A percentile compares a stretch with the other conserved stretches of the same genome.
phyloP scores from a whole-genome alignment of 2,329 filamentous ascomycete genomes.

The Fusarium sp. region DNA sequence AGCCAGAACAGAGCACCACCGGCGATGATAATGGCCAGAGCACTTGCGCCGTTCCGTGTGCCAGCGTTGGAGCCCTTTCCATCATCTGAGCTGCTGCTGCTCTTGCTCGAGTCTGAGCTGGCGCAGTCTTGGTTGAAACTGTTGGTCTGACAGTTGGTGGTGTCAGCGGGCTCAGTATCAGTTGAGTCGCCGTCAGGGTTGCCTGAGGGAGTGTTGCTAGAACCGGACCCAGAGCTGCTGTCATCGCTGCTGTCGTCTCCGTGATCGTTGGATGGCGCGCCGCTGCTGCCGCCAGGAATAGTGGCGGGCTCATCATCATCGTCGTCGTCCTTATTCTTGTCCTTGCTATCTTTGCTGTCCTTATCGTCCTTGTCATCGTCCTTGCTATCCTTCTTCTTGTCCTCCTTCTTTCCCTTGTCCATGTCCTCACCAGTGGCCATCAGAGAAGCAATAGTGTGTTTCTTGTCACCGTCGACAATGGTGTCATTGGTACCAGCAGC shows the following conservation, averaged over 20 bases:
- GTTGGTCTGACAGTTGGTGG: slow-evolving; percentile 49
- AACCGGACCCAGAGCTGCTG: slow-evolving; percentile 18
- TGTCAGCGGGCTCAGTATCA: slow-evolving; percentile 36
- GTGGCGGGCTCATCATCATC: slow-evolving; percentile 33
- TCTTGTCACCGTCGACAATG: slow-evolving; percentile 78
- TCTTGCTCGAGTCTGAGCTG: slow-evolving; percentile 26
- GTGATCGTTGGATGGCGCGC: slow-evolving; percentile 36
- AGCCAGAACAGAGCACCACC: slow-evolving; percentile 50
- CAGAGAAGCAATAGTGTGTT: slow-evolving; percentile 81
- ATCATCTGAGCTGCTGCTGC: slow-evolving; percentile 47
- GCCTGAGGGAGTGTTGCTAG: slow-evolving; percentile 26
- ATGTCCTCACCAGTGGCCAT: slow-evolving; percentile 84
- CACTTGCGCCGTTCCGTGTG: slow-evolving; percentile 49
- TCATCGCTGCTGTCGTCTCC: slow-evolving; percentile 24
- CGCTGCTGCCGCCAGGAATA: slow-evolving; percentile 37
- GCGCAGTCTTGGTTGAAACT: slow-evolving; percentile 57
- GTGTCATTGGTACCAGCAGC: slow-evolving; percentile 76
- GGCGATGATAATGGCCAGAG: slow-evolving; percentile 52
- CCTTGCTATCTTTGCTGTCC: slow-evolving; percentile 28
- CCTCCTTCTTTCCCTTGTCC: slow-evolving; percentile 55
- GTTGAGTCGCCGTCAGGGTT: slow-evolving; percentile 29
- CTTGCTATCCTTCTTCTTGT: slow-evolving; percentile 38
- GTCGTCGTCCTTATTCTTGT: slow-evolving; percentile 22
- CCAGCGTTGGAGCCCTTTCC: slow-evolving; percentile 47
- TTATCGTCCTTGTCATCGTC: slow-evolving; percentile 23